Conservation (phyloP, 2,329 filamentous ascomycete genomes). For the Apiospora rasikravindrae region DNA sequence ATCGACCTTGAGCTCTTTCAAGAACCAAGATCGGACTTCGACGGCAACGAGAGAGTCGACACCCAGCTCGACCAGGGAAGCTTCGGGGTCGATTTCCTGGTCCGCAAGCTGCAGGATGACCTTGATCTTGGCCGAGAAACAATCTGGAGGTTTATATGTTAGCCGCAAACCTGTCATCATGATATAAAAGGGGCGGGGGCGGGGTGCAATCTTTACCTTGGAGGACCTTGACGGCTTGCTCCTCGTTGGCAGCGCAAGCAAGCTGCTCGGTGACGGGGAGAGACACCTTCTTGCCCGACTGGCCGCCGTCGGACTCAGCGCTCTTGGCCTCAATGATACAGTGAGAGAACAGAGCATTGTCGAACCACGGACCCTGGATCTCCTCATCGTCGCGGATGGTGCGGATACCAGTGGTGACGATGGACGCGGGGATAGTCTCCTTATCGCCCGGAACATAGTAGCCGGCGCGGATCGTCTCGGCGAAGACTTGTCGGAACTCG, state of each 20-base stretch:
- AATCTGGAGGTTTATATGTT: too few relatives aligned
- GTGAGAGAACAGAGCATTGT: constrained; percentile 34
- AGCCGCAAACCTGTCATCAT: too few relatives aligned
- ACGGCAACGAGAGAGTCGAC: constrained; percentile 41
- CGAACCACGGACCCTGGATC: constrained; percentile 28
- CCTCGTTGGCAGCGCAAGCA: not conserved
- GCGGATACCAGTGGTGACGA: constrained; percentile 23
- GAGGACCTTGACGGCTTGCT: not conserved
- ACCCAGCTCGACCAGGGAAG: constrained; percentile 32
- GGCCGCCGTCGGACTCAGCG: constrained; percentile 4
- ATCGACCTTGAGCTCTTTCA: constrained; percentile 49
- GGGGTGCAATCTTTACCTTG: constrained; percentile 22
- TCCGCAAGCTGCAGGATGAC: constrained; percentile 9
- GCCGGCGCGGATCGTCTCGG: not conserved
- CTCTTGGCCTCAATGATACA: constrained; percentile 21
- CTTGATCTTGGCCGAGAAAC: too few relatives aligned
- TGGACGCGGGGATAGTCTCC: not conserved
- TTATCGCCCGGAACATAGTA: not conserved
- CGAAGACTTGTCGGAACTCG: constrained; percentile 24
- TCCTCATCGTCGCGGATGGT: constrained; percentile 23
- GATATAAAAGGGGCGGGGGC: constrained; percentile 18
- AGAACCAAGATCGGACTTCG: constrained; percentile 53
- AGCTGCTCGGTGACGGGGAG: not conserved
- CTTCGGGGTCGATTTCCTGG: constrained; percentile 20
- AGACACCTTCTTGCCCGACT: not conserved